Evolutionary conservation across 2,329 filamentous ascomycete genomes (phyloP).

Genomic region (Microsporum ferrugineum): DNA sequence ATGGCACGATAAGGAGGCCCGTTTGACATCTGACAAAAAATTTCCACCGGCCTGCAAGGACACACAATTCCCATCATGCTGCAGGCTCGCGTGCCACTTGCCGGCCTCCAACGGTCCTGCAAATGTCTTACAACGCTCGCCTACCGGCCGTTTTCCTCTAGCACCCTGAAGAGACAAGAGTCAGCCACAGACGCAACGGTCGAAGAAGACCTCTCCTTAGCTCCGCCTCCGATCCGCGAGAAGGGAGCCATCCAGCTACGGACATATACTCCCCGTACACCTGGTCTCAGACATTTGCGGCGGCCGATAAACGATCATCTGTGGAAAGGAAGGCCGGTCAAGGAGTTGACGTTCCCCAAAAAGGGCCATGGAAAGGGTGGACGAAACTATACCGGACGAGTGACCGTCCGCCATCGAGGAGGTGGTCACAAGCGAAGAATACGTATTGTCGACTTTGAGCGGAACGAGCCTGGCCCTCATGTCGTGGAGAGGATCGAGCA

Average conservation of each 20-base stretch:
- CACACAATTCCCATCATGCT: constrained; percentile 41
- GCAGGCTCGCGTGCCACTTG: constrained; percentile 52
- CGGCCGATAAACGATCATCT: constrained; percentile 92
- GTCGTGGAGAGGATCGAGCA: constrained; percentile 90
- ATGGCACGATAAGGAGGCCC: not conserved
- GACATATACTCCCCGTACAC: constrained; percentile 87
- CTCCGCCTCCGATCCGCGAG: constrained; percentile 36
- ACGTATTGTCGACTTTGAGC: constrained; percentile 78
- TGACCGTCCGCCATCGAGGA: constrained; percentile 84
- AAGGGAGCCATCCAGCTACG: constrained; percentile 46
- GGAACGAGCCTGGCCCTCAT: constrained; percentile 68
- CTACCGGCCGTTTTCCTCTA: constrained; percentile 44
- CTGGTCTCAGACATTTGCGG: constrained; percentile 81
- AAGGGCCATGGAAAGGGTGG: constrained; percentile 89
- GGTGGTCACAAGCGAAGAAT: constrained; percentile 88
- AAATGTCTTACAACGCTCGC: constrained; percentile 36
- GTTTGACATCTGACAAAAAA: not conserved
- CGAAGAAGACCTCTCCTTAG: constrained; percentile 26
- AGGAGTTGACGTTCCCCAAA: constrained; percentile 78
- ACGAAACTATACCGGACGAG: constrained; percentile 71
- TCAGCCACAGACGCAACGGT: constrained; percentile 8
- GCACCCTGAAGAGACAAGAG: constrained; percentile 25
- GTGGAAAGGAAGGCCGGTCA: constrained; percentile 80
- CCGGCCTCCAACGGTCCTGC: constrained; percentile 39
- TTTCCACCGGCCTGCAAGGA: not conserved